phyloP scores from a whole-genome alignment of 2,329 filamentous ascomycete species.

The Xylaria sp. region DNA sequence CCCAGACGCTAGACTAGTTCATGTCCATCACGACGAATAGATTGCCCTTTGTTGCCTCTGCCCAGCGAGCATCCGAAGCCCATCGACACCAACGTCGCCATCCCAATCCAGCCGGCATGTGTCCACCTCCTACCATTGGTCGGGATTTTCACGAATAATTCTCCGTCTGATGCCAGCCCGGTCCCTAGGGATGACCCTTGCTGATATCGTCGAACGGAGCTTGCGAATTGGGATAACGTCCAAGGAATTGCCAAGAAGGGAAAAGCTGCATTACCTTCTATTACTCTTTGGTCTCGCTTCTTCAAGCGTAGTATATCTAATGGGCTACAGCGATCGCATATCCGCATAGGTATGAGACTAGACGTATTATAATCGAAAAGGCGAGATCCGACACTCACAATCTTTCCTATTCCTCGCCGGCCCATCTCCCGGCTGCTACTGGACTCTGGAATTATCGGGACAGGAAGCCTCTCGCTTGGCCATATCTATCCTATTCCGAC shows the following conservation, averaged over 20 bases:
- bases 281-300: conserved; percentile 19
- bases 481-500: neutral
- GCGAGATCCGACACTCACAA: conserved; percentile 19
- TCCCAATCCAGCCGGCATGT: conserved; percentile 37
- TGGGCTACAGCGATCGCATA: conserved; percentile 1
- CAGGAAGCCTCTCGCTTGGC: conserved; percentile 7
- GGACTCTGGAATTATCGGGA: conserved; percentile 12
- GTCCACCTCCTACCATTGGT: conserved; percentile 41
- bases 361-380: conserved; percentile 16
- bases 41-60: conserved; percentile 35
- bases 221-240: conserved; percentile 33
- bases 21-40: conserved; percentile 35
- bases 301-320: conserved; percentile 2
- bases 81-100: neutral
- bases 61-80: conserved; percentile 9
- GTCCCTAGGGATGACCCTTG: conserved; percentile 37
- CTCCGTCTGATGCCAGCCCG: conserved; percentile 46
- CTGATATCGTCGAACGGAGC: conserved; percentile 29
- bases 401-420: conserved; percentile 39
- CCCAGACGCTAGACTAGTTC: conserved; percentile 17
- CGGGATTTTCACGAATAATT: conserved; percentile 42
- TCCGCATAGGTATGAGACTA: conserved; percentile 21
- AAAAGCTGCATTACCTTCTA: conserved; percentile 29
- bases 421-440: conserved; percentile 37
- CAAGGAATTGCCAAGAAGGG: conserved; percentile 40